These are phyloP conservation scores for Penicillium canariense DNA, from an alignment of 495 filamentous ascomycete species.

Conservation along the genomic window DNA sequence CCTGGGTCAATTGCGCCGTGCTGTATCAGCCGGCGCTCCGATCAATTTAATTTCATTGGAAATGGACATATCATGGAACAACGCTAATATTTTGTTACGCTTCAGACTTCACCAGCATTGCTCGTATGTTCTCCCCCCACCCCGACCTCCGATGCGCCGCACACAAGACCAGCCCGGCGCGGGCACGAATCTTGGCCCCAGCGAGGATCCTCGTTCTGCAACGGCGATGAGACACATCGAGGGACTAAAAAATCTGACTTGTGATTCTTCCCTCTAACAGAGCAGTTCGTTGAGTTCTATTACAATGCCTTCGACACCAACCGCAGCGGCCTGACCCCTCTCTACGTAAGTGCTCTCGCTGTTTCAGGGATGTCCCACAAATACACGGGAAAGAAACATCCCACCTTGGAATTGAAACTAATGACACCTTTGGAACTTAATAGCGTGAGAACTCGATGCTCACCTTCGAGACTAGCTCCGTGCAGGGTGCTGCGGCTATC, in stretches of 20 bases:
- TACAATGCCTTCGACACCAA: conserved; percentile 78
- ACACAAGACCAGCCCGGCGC: conserved; percentile 7
- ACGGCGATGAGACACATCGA: neutral
- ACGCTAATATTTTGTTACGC: conserved; percentile 17
- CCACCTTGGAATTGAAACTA: neutral
- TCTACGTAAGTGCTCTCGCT: conserved; percentile 66
- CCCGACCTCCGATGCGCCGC: conserved; percentile 5
- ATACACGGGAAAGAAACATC: neutral
- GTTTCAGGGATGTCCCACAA: neutral
- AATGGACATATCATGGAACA: neutral
- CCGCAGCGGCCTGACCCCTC: conserved; percentile 56
- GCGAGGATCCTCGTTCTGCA: neutral
- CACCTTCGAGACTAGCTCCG: conserved; percentile 74
- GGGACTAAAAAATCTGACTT: conserved; percentile 16
- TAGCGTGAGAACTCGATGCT: conserved; percentile 86
- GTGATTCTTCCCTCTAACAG: conserved; percentile 41
- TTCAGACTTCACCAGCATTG: conserved; percentile 53
- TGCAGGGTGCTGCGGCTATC: conserved; percentile 60
- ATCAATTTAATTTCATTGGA: neutral
- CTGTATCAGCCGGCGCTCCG: conserved; percentile 1
- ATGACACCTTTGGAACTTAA: conserved; percentile 7
- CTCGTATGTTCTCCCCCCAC: conserved; percentile 45
- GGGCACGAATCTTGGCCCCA: neutral
- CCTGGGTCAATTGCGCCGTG: conserved; percentile 13
- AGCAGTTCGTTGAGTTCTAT: conserved; percentile 83